phyloP scores from a whole-genome alignment of 176 grass and related monocot genomes.

The Bromus sterilis region DNA sequence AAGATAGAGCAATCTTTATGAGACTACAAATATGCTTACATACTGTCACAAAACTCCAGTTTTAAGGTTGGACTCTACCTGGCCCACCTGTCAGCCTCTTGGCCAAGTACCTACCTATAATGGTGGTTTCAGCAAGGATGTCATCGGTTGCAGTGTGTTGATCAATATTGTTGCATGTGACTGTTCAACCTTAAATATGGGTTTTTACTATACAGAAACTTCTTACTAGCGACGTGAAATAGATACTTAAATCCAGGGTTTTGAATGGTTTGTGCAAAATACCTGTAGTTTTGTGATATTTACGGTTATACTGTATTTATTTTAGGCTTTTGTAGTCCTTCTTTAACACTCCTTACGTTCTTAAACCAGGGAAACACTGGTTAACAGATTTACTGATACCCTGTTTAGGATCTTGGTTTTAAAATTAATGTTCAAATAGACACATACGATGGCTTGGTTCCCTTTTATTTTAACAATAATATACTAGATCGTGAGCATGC shows the following conservation, averaged over 20 bases:
- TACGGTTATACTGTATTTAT: neutral
- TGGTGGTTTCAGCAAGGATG: neutral
- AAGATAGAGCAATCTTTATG: neutral
- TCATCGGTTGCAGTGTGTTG: neutral
- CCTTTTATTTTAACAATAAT: neutral
- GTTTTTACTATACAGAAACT: neutral
- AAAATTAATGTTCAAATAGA: neutral
- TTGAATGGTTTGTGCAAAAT: neutral
- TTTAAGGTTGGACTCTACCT: neutral
- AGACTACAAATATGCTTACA: neutral
- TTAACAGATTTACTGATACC: neutral
- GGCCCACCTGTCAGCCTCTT: neutral
- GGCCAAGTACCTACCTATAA: neutral
- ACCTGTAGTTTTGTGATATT: neutral
- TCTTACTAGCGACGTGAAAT: neutral
- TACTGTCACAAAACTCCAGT: neutral
- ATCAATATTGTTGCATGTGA: neutral
- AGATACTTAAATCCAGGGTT: neutral
- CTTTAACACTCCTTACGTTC: neutral
- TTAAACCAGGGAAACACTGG: neutral
- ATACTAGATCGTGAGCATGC: neutral
- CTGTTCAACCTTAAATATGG: neutral
- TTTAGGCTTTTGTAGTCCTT: neutral
- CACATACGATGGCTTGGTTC: neutral
- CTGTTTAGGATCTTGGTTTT: neutral